Evolutionary conservation across 768 basidiomycete genomes (phyloP).

Genomic region (Pisolithus tinctorius): DNA sequence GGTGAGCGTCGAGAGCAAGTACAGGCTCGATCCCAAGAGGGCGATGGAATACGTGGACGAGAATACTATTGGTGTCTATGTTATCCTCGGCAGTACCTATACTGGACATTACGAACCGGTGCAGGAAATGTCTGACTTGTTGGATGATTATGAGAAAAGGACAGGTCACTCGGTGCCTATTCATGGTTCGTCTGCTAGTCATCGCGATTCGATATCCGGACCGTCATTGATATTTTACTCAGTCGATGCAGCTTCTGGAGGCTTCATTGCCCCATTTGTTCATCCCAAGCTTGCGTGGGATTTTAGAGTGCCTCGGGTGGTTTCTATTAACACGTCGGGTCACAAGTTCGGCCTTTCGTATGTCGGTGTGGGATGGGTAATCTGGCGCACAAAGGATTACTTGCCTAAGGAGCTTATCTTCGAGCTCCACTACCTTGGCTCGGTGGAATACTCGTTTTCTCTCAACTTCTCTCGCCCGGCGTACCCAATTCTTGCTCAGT

Average conservation of each 20-base stretch:
- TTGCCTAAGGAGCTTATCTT: conserved; percentile 69
- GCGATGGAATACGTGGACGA: conserved; percentile 64
- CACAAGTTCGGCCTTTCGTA: conserved; percentile 57
- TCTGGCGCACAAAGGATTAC: conserved; percentile 50
- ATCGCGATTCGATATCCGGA: conserved; percentile 16
- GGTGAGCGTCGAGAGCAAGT: conserved; percentile 57
- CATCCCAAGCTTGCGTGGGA: conserved; percentile 51
- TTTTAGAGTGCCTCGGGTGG: conserved; percentile 52
- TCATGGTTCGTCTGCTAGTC: conserved; percentile 25
- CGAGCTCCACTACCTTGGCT: conserved; percentile 46
- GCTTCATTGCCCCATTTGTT: conserved; percentile 60
- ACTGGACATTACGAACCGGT: conserved; percentile 73
- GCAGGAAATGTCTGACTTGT: conserved; percentile 71
- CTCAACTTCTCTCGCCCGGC: conserved; percentile 58
- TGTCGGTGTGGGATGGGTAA: conserved; percentile 55
- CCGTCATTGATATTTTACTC: conserved; percentile 2
- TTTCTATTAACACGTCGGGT: conserved; percentile 51
- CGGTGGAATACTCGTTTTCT: conserved; percentile 70
- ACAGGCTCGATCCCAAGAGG: conserved; percentile 66
- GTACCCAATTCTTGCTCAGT: conserved; percentile 55
- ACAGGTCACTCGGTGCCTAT: conserved; percentile 40
- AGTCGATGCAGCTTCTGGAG: conserved; percentile 58
- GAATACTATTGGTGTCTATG: conserved; percentile 66
- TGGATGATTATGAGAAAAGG: conserved; percentile 48
- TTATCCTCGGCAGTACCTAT: conserved; percentile 51